phyloP scores from a whole-genome alignment of 2,329 filamentous ascomycete species.

The Neonectria coccinea region DNA sequence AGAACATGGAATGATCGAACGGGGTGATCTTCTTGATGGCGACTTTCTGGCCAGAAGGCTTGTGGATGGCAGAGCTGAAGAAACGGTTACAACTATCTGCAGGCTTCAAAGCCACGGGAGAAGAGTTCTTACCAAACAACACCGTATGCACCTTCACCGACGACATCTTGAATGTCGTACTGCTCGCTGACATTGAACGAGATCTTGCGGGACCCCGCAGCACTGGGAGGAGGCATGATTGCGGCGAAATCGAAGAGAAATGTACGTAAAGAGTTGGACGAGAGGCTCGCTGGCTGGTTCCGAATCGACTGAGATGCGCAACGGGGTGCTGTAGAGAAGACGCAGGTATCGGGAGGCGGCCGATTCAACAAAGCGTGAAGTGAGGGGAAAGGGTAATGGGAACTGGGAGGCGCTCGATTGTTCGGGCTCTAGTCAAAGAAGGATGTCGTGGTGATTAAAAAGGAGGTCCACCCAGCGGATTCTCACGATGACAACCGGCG shows the following conservation, averaged over 20 bases:
- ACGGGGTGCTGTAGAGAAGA: conserved; percentile 28
- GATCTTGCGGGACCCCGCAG: conserved; percentile 85
- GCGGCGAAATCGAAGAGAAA: conserved; percentile 19
- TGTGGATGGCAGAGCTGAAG: conserved; percentile 91
- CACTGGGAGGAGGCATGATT: conserved; percentile 67
- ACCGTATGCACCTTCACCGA: conserved; percentile 97
- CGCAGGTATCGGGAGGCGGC: conserved; percentile 24
- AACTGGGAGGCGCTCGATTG: conserved; percentile 43
- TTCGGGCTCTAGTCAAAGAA: conserved; percentile 39
- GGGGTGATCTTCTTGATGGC: conserved; percentile 99
- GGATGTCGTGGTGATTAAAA: conserved; percentile 34
- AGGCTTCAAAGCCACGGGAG: conserved; percentile 6
- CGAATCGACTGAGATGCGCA: conserved; percentile 25
- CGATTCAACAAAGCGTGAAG: conserved; percentile 24
- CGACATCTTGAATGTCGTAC: conserved; percentile 99
- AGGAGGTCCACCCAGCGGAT: conserved; percentile 38
- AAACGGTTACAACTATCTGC: conserved; percentile 11
- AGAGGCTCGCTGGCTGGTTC: conserved; percentile 16
- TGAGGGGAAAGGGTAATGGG: conserved; percentile 39
- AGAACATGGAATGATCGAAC: conserved; percentile 99
- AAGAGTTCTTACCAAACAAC: conserved; percentile 85
- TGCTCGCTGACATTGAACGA: conserved; percentile 99
- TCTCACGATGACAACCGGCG: conserved; percentile 29
- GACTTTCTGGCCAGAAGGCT: conserved; percentile 97
- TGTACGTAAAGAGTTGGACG: conserved; percentile 11